Evolutionary conservation across 2,329 filamentous ascomycete species (phyloP).

Genomic region (Calonectria ilicicola): DNA sequence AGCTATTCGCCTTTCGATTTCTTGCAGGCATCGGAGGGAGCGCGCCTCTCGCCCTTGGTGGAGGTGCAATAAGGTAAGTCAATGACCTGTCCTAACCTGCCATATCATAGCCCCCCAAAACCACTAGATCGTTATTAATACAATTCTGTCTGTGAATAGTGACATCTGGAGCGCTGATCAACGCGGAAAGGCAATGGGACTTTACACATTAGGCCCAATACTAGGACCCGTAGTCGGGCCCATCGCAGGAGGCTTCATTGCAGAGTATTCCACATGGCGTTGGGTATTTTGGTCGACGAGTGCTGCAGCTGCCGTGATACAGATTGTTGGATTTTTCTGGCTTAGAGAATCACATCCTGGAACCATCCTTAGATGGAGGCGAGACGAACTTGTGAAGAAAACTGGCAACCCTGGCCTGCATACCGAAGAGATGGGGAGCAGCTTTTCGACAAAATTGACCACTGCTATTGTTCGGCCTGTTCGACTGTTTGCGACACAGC

Average conservation of each 20-base stretch:
- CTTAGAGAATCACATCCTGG: conserved; percentile 46
- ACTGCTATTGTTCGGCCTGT: conserved; percentile 55
- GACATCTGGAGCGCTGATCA: conserved; percentile 71
- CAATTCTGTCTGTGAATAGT: conserved; percentile 40
- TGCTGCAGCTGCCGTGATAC: conserved; percentile 39
- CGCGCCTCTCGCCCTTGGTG: conserved; percentile 12
- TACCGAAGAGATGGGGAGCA: not conserved
- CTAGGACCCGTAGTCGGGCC: conserved; percentile 64
- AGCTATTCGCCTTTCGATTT: conserved; percentile 61
- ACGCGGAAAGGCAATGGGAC: conserved; percentile 71
- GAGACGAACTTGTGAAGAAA: conserved; percentile 13
- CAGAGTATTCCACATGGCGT: conserved; percentile 48
- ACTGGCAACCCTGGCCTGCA: conserved; percentile 18
- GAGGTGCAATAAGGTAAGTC: conserved; percentile 2
- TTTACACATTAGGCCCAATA: conserved; percentile 71
- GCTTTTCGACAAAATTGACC: not conserved
- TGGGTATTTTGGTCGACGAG: conserved; percentile 52
- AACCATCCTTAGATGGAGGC: conserved; percentile 32
- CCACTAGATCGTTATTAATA: no score
- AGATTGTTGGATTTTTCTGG: conserved; percentile 41
- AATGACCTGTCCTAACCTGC: no score
- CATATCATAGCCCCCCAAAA: not conserved
- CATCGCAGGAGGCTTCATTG: conserved; percentile 50
- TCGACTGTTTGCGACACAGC: conserved; percentile 59
- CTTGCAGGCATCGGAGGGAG: conserved; percentile 55